A percentile compares a stretch with the other conserved stretches of the same genome.
phyloP scores from a whole-genome alignment of 2,329 filamentous ascomycete species.

The Fusarium xylarioides region DNA sequence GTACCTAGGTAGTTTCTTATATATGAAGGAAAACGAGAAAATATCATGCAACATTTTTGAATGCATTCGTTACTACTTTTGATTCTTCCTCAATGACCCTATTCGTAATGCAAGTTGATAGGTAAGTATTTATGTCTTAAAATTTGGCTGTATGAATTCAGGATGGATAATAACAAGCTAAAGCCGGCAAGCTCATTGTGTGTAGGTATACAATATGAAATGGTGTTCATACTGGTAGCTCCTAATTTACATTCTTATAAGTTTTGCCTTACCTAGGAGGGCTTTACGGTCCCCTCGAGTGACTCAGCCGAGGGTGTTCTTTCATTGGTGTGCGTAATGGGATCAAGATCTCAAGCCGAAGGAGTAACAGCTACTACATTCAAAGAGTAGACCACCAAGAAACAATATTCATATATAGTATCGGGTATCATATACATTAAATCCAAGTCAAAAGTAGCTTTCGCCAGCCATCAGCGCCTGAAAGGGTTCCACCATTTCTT shows the following conservation, averaged over 20 bases:
- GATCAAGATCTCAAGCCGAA: not conserved
- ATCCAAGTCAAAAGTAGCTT: not conserved
- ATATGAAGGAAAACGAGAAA: not conserved
- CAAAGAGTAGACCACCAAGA: not conserved
- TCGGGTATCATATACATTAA: not conserved
- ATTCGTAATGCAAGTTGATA: not conserved
- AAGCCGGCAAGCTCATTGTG: not conserved
- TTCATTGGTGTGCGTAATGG: not conserved
- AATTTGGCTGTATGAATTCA: not conserved
- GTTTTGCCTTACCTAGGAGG: not conserved
- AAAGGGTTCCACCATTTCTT: slow-evolving; percentile 40
- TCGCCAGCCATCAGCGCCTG: not conserved
- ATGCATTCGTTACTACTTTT: not conserved
- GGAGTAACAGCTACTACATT: not conserved
- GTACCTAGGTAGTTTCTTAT: too few relatives aligned
- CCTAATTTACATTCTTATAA: not conserved
- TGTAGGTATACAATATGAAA: not conserved
- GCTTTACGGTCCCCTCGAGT: not conserved
- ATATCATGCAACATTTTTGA: not conserved
- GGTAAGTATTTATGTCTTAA: not conserved
- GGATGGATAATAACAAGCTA: not conserved
- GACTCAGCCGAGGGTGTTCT: not conserved
- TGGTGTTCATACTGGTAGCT: not conserved
- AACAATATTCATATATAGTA: not conserved
- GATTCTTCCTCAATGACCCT: not conserved